A percentile compares a stretch with the other conserved stretches of the same genome.
Conservation (phyloP, 306 rosid species). For the Quercus rubra region DNA sequence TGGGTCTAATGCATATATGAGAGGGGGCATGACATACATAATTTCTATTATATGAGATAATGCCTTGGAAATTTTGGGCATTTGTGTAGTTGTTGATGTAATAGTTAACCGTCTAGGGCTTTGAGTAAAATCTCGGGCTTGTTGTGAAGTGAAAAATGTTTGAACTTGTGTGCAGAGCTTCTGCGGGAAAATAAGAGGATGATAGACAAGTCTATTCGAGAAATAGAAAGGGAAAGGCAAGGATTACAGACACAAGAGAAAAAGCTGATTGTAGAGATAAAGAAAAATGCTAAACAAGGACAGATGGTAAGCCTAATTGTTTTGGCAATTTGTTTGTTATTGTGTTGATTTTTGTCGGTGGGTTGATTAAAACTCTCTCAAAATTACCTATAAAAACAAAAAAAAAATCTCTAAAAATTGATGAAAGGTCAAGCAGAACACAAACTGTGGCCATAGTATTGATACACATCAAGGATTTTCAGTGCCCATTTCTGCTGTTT, state of each 20-base stretch:
- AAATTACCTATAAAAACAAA: neutral
- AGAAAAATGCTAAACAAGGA: conserved; percentile 92
- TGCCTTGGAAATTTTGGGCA: too few relatives aligned
- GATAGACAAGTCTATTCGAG: conserved; percentile 84
- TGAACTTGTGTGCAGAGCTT: conserved; percentile 48
- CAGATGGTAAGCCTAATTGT: conserved; percentile 55
- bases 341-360: too few relatives aligned
- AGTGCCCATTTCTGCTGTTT: neutral
- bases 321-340: neutral
- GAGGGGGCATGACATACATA: too few relatives aligned
- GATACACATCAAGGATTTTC: neutral
- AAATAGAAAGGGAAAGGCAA: conserved; percentile 80
- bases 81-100: too few relatives aligned
- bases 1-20: too few relatives aligned
- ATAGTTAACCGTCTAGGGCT: too few relatives aligned
- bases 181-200: conserved; percentile 87
- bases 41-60: too few relatives aligned
- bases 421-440: neutral
- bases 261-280: conserved; percentile 75
- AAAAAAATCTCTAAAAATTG: neutral
- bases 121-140: too few relatives aligned
- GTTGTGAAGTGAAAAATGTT: neutral
- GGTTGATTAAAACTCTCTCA: neutral
- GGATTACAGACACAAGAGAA: conserved; percentile 77
- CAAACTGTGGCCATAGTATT: neutral